Percentiles rank a stretch among this genome's conserved stretches.
phyloP scores from a whole-genome alignment of 108 stramenopile species.

The Poteriospumella lacustris region DNA sequence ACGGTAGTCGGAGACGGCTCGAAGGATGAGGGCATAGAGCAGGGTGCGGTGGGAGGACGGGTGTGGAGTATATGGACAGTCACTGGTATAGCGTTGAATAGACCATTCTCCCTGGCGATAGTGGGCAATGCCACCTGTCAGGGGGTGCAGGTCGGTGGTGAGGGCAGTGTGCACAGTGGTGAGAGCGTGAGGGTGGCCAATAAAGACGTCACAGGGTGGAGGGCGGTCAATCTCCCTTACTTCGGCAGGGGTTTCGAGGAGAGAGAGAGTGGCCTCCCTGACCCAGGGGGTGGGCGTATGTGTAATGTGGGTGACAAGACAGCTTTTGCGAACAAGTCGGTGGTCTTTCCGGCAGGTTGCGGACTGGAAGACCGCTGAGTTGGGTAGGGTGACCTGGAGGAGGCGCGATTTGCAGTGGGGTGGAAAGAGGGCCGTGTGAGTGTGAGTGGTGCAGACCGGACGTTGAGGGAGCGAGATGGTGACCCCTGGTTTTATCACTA shows the following conservation, averaged over 20 bases:
- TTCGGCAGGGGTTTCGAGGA: neutral
- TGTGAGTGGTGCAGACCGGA: neutral
- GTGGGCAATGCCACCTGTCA: neutral
- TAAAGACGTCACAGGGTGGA: neutral
- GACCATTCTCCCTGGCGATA: neutral
- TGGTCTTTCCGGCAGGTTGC: neutral
- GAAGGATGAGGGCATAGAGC: neutral
- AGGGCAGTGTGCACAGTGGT: neutral
- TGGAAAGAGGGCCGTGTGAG: neutral
- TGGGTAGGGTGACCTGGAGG: neutral
- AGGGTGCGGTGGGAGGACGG: neutral
- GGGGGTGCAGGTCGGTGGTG: neutral
- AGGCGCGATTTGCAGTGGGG: neutral
- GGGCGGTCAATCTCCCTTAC: neutral
- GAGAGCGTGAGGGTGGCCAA: neutral
- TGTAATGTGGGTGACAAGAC: neutral
- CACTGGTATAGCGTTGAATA: neutral
- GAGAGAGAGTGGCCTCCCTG: neutral
- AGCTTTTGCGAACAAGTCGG: neutral
- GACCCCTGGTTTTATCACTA: neutral
- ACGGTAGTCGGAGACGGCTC: neutral
- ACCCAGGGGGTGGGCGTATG: neutral
- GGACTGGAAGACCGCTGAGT: neutral
- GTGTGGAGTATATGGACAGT: neutral
- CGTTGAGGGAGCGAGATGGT: neutral